Conservation (phyloP, 306 rosid species). For the Begonia masoniana region DNA sequence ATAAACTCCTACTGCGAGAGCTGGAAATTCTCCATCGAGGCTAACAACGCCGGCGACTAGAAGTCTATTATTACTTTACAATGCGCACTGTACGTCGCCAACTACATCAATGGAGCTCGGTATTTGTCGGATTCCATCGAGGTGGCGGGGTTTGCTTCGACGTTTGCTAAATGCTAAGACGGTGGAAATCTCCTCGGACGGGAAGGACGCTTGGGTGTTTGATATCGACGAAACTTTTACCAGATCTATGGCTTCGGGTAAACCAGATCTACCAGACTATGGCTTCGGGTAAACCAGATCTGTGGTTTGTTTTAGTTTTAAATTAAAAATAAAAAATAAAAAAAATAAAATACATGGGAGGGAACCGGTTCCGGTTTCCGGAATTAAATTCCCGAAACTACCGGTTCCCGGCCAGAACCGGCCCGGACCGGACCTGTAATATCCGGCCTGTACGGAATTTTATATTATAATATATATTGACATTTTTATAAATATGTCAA, state of each 20-base stretch:
- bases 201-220: constrained; percentile 10
- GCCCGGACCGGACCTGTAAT: no score
- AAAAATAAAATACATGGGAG: no score
- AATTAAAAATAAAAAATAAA: no score
- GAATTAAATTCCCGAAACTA: no score
- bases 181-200: constrained; percentile 22
- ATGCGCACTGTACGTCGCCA: constrained; percentile 35
- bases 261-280: no score
- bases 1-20: constrained; percentile 26
- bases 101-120: constrained; percentile 40
- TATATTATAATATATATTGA: no score
- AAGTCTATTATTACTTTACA: constrained; percentile 20
- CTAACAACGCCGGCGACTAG: constrained; percentile 65
- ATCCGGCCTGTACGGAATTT: no score
- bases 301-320: no score
- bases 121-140: constrained; percentile 33
- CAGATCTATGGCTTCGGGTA: background rate
- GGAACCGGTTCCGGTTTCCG: no score
- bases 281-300: no score
- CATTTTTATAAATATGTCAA: no score
- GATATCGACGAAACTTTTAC: background rate
- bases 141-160: constrained; percentile 20
- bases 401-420: no score
- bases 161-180: constrained; percentile 29
- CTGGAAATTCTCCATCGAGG: constrained; percentile 76